Percentiles rank a stretch among this genome's conserved stretches.
These are phyloP conservation scores for Puccinia triticina DNA, from an alignment of 1,284 basidiomycete species.

Conservation along the genomic window DNA sequence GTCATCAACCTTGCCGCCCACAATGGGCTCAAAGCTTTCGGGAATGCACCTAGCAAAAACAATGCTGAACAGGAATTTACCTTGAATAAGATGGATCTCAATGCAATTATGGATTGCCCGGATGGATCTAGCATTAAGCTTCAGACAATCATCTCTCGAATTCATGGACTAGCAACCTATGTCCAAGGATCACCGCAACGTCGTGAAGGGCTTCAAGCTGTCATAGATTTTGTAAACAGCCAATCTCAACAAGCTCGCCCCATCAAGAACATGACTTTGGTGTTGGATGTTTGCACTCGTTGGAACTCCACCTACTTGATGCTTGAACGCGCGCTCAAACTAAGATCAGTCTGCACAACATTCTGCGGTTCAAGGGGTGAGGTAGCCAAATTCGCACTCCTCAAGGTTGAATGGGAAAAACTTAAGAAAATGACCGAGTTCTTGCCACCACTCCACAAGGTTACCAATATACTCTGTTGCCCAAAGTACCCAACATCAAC, in stretches of 20 bases:
- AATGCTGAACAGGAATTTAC: neutral
- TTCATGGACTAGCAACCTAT: constrained; percentile 1
- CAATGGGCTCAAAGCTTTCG: neutral
- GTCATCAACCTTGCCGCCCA: too few relatives aligned
- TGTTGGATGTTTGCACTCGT: neutral
- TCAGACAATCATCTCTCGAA: neutral
- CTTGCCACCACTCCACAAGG: neutral
- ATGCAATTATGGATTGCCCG: neutral
- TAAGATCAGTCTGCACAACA: neutral
- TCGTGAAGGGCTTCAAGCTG: neutral
- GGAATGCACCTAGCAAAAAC: neutral
- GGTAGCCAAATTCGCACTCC: neutral
- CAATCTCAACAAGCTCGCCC: neutral
- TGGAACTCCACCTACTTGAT: neutral
- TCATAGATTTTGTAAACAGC: neutral
- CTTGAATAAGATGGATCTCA: neutral
- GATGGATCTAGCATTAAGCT: neutral
- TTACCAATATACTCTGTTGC: neutral
- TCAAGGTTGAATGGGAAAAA: neutral
- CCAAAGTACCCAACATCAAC: neutral
- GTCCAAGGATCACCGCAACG: neutral
- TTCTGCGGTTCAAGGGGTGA: neutral
- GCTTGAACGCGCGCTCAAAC: neutral
- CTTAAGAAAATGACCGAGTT: neutral
- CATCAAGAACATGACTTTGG: neutral